Base-by-base conservation (phyloP, 2,329 filamentous ascomycete genomes). In the Trichophyton verrucosum region DNA sequence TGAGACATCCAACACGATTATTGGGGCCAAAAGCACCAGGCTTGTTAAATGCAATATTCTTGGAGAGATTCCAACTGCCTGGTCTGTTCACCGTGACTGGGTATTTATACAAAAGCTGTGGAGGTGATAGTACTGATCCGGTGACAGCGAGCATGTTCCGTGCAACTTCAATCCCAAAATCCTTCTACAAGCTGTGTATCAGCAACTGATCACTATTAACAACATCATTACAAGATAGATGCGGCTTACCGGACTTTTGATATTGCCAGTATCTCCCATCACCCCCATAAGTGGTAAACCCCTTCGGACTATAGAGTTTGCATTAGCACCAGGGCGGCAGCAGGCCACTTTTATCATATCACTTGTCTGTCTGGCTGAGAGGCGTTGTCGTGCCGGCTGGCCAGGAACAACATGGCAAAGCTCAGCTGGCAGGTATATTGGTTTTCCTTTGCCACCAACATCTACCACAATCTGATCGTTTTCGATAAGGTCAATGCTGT, bases 271-370 rank as follows among this genome's bases (percentile, higher is more conserved):
- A 5, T 38, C 33, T 17, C 2, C 20, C 30, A 9, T n/a, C 9
- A 60, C 27, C 22, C 63, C 63, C 57, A 64, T 63, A 3, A 64
- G 47, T 2, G 33, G 36, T 27, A 64, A 40, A 6, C 83, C 86
- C 4, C 80, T 77, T 0, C 70, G 78, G 1, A 80, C 78, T 66
- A 94, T 86, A 0, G 85, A 86, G 0, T 78, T 68, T 0, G 85
- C 87, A 64, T 92, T 94, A 3, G 79, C 74, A 1, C 78, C 78
- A 0, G 89, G 88, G 0, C 75, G 74, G 1, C 87, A 81, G 61
- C 86, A 88, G 1, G 89, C 86, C 69, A 89, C 88, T 0, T 74
- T 74, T 53, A 92, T 83, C 88, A 94, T 91, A 0, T 74, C 67
- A 0, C 80, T 77, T 0, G 86, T 88, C 68, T 91, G 86, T 0